These are phyloP conservation scores for Polygonum maritimum DNA, from an alignment of 148 eudicot genomes.

Conservation along the genomic window DNA sequence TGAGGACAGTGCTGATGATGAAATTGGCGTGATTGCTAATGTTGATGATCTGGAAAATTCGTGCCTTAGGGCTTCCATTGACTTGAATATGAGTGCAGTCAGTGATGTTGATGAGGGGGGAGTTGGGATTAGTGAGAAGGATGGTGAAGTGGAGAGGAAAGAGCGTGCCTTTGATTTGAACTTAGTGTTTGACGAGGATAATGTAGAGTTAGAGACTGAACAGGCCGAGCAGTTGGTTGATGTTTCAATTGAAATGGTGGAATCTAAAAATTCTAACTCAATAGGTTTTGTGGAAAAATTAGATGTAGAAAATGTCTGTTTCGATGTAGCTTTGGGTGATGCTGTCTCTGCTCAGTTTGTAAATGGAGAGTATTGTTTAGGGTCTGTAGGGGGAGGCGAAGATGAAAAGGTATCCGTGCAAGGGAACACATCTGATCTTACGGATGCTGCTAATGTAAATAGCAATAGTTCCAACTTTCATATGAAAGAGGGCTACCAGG, in stretches of 20 bases:
- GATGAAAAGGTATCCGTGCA: constrained; percentile 8
- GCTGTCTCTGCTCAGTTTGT: constrained; percentile 3
- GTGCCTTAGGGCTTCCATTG: constrained; percentile 29
- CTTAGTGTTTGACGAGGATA: constrained; percentile 42
- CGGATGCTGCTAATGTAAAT: constrained; percentile 20
- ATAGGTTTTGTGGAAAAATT: not conserved
- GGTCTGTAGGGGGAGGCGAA: constrained; percentile 20
- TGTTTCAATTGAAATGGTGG: constrained; percentile 6
- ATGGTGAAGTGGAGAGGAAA: constrained; percentile 22
- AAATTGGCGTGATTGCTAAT: constrained; percentile 9
- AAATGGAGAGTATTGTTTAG: constrained; percentile 10
- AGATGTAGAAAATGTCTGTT: constrained; percentile 13
- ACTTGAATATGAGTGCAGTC: constrained; percentile 48
- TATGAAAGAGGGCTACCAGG: constrained; percentile 18
- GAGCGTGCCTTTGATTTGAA: constrained; percentile 66
- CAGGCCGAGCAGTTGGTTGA: constrained; percentile 16
- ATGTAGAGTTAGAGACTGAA: constrained; percentile 17
- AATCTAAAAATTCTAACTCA: not conserved
- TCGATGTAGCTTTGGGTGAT: constrained; percentile 10
- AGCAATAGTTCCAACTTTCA: constrained; percentile 15
- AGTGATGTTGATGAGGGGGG: constrained; percentile 18
- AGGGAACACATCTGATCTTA: constrained; percentile 1
- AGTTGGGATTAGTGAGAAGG: constrained; percentile 25
- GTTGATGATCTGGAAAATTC: constrained; percentile 12
- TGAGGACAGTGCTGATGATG: constrained; percentile 17